These are phyloP conservation scores for Pleurotus djamor DNA, from an alignment of 768 basidiomycete species.

Conservation along the genomic window DNA sequence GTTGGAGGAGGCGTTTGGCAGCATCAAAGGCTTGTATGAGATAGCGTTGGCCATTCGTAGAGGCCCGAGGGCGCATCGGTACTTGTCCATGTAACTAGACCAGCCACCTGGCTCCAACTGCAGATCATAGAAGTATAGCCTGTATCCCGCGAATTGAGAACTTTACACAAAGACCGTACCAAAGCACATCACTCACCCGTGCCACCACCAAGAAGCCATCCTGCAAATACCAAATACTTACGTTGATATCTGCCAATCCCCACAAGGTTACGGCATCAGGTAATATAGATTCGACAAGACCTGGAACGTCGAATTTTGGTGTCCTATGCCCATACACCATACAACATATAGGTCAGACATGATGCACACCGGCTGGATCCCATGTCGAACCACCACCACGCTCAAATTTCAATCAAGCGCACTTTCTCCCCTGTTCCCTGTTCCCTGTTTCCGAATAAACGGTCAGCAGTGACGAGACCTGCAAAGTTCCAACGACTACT, in stretches of 20 bases:
- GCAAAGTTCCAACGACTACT: too few relatives aligned
- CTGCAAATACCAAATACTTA: too few relatives aligned
- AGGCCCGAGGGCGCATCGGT: too few relatives aligned
- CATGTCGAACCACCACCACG: conserved; percentile 62
- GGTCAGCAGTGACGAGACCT: conserved; percentile 58
- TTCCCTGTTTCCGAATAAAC: too few relatives aligned
- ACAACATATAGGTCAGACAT: too few relatives aligned
- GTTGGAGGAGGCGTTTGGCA: conserved; percentile 37
- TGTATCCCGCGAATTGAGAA: too few relatives aligned
- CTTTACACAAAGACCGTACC: neutral
- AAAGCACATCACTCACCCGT: conserved; percentile 36
- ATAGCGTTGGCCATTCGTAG: conserved; percentile 60
- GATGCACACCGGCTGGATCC: conserved; percentile 61
- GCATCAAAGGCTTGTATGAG: conserved; percentile 48
- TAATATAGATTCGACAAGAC: conserved; percentile 67
- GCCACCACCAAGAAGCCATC: conserved; percentile 63
- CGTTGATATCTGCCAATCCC: conserved; percentile 47
- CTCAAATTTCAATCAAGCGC: conserved; percentile 45
- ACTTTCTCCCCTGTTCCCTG: conserved; percentile 67
- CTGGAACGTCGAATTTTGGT: conserved; percentile 69
- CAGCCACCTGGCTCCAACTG: conserved; percentile 51
- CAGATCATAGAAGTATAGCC: conserved; percentile 53
- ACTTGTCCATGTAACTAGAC: conserved; percentile 53
- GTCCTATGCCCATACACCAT: too few relatives aligned
- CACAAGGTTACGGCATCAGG: too few relatives aligned